Evolutionary conservation across 2,329 filamentous ascomycete genomes (phyloP).

Genomic region (Stachybotrys chlorohalonatus): DNA sequence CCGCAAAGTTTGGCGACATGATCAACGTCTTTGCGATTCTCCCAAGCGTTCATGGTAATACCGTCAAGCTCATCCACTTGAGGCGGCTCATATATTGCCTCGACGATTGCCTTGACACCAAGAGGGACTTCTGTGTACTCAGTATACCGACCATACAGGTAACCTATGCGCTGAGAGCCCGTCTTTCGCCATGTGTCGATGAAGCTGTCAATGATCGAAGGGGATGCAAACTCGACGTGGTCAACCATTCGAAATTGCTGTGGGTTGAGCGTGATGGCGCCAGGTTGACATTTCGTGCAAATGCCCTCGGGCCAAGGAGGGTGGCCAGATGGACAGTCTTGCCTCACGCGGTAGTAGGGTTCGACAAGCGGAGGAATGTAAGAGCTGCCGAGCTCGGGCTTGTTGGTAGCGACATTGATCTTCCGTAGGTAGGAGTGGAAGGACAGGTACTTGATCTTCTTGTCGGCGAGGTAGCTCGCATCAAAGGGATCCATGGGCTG

Average conservation of each 20-base stretch:
- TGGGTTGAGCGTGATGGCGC: slow-evolving; percentile 88
- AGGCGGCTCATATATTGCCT: slow-evolving; percentile 94
- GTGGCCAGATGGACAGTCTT: slow-evolving; percentile 86
- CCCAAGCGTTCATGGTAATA: slow-evolving; percentile 75
- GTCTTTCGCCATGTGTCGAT: slow-evolving; percentile 87
- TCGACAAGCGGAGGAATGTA: slow-evolving; percentile 94
- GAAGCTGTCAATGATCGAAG: slow-evolving; percentile 77
- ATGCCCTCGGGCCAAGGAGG: slow-evolving; percentile 92
- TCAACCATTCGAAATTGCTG: slow-evolving; percentile 96
- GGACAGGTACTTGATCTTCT: slow-evolving; percentile 97
- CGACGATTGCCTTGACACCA: slow-evolving; percentile 89
- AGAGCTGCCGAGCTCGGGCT: slow-evolving; percentile 84
- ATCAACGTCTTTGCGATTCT: slow-evolving; percentile 74
- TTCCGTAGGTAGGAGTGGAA: slow-evolving; percentile 94
- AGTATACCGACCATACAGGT: slow-evolving; percentile 81
- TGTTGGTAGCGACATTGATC: slow-evolving; percentile 93
- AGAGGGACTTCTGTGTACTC: slow-evolving; percentile 90
- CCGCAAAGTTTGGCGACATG: slow-evolving; percentile 75
- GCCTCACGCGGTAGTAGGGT: slow-evolving; percentile 82
- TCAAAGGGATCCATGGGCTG: slow-evolving; percentile 95
- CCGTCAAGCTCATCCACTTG: slow-evolving; percentile 86
- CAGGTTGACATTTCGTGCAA: slow-evolving; percentile 96
- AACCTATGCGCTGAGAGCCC: slow-evolving; percentile 76
- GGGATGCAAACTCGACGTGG: slow-evolving; percentile 89
- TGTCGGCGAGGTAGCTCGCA: slow-evolving; percentile 77